Percentiles rank a stretch among this genome's conserved stretches.
These are phyloP conservation scores for Calocybe gangraenosa DNA, from an alignment of 768 basidiomycete genomes.

Conservation along the genomic window DNA sequence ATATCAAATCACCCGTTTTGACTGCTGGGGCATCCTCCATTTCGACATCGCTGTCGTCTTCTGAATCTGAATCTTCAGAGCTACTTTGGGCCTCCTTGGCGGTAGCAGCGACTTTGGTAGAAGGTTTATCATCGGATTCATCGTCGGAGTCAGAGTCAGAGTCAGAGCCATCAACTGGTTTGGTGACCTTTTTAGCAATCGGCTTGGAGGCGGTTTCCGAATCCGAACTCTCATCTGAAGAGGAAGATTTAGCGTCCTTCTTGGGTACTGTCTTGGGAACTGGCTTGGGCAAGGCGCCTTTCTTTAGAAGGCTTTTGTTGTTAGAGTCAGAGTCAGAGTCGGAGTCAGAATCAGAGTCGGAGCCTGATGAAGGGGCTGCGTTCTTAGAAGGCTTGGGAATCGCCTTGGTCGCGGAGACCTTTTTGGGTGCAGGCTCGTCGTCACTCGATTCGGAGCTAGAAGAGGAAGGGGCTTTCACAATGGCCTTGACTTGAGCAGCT, in stretches of 20 bases:
- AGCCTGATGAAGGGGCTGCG: slow-evolving; percentile 4
- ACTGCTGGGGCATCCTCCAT: slow-evolving; percentile 38
- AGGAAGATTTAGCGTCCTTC: slow-evolving; percentile 8
- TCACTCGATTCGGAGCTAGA: slow-evolving; percentile 28
- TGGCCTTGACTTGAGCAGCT: slow-evolving; percentile 42
- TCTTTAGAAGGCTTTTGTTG: too few relatives aligned
- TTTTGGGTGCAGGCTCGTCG: slow-evolving; percentile 27
- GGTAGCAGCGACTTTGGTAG: slow-evolving; percentile 14
- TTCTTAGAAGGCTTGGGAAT: slow-evolving; percentile 3
- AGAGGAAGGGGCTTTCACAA: slow-evolving; percentile 29
- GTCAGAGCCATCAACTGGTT: slow-evolving; percentile 14
- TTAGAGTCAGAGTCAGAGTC: slow-evolving; percentile 4
- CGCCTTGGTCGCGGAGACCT: slow-evolving; percentile 13
- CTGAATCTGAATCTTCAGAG: slow-evolving; percentile 6
- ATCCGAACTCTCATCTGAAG: slow-evolving; percentile 9
- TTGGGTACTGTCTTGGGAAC: neutral
- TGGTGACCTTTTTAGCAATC: slow-evolving; percentile 2
- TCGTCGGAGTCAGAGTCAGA: slow-evolving; percentile 13
- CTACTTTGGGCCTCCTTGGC: slow-evolving; percentile 26
- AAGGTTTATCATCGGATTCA: slow-evolving; percentile 26
- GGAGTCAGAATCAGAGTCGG: neutral
- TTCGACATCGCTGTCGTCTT: slow-evolving; percentile 51
- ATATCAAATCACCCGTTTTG: slow-evolving; percentile 32
- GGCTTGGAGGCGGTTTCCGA: slow-evolving; percentile 21
- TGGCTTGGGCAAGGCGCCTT: too few relatives aligned